Conservation (phyloP, 768 basidiomycete species). For the Xerocomus spinulosus region DNA sequence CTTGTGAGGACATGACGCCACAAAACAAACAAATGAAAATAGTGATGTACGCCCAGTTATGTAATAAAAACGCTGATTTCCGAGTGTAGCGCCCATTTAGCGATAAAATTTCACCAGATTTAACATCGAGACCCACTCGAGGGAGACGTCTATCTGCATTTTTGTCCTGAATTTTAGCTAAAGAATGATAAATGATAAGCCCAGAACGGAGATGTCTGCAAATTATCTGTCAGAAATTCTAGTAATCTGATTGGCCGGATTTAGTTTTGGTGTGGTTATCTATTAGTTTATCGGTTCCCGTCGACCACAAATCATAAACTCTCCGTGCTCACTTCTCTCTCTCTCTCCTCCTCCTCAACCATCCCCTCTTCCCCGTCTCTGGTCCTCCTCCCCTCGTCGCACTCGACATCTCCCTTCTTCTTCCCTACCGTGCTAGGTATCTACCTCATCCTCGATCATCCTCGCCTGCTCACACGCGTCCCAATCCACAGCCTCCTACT, state of each 20-base stretch:
- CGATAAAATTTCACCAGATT: conserved; percentile 25
- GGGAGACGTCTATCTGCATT: not conserved
- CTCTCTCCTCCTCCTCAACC: conserved; percentile 25
- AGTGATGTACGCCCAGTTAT: conserved; percentile 15
- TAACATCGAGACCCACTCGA: not conserved
- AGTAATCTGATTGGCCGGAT: conserved; percentile 36
- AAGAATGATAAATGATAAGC: not conserved
- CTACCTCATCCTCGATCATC: not conserved
- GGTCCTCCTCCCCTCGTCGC: not conserved
- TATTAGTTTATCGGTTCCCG: conserved; percentile 38
- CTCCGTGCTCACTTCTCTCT: conserved; percentile 18
- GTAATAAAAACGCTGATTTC: conserved; percentile 30
- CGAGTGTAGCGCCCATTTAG: conserved; percentile 25
- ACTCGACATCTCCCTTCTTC: not conserved
- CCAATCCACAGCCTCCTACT: conserved; percentile 19
- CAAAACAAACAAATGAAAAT: conserved; percentile 23
- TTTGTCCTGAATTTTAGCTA: not conserved
- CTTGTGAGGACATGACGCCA: conserved; percentile 26
- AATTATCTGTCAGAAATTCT: conserved; percentile 23
- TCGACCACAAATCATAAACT: conserved; percentile 36
- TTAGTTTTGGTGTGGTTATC: conserved; percentile 33
- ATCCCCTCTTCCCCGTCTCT: conserved; percentile 1
- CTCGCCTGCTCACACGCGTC: conserved; percentile 10
- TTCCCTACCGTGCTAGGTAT: conserved; percentile 1
- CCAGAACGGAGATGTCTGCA: conserved; percentile 14